A percentile compares a stretch with the other conserved stretches of the same genome.
phyloP scores from a whole-genome alignment of 106 monocot species.

The Allium fistulosum region DNA sequence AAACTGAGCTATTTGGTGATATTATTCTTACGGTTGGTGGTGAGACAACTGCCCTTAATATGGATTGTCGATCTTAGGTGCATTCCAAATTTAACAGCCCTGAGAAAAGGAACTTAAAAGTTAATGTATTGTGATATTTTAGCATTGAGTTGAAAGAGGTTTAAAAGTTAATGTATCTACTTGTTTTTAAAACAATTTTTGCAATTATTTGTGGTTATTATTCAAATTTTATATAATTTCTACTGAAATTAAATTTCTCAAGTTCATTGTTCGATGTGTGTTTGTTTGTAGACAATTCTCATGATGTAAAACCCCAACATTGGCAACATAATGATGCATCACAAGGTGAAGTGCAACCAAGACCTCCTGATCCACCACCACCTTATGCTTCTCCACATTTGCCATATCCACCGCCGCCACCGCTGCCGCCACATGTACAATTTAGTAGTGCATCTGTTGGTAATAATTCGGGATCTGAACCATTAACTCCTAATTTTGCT shows the following conservation, averaged over 20 bases:
- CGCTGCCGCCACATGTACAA: neutral
- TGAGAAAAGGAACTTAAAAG: too few relatives aligned
- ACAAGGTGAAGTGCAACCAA: neutral
- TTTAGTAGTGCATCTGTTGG: neutral
- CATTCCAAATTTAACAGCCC: too few relatives aligned
- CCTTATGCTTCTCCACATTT: too few relatives aligned
- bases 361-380: neutral
- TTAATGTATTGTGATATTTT: too few relatives aligned
- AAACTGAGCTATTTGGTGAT: too few relatives aligned
- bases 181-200: neutral
- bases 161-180: neutral
- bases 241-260: too few relatives aligned
- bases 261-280: too few relatives aligned
- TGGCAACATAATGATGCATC: conserved; percentile 10
- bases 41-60: too few relatives aligned
- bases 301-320: neutral
- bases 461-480: conserved; percentile 5
- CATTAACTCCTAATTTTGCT: neutral
- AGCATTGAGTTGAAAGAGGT: too few relatives aligned
- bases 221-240: neutral
- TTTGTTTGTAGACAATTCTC: neutral
- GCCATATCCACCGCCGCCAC: neutral
- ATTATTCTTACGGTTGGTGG: too few relatives aligned
- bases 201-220: neutral
- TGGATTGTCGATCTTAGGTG: too few relatives aligned